Evolutionary conservation across 179 eudicot species (phyloP).

Genomic region (Beta macrorhiza): DNA sequence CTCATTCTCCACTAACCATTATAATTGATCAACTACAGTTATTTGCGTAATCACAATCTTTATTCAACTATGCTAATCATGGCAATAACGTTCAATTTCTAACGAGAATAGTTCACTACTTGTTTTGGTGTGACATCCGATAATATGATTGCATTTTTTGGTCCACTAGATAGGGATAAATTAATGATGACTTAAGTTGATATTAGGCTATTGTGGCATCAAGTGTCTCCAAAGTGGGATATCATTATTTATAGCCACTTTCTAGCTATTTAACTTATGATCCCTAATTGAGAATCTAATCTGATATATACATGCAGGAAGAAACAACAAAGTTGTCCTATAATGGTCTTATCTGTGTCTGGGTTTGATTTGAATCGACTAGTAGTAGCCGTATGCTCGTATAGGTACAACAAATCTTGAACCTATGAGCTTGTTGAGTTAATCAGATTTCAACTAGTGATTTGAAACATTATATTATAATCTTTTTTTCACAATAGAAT

Average conservation of each 20-base stretch:
- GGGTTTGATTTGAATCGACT: neutral
- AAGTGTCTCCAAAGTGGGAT: slow-evolving; percentile 22
- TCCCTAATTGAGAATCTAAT: neutral
- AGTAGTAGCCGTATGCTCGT: neutral
- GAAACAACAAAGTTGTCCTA: slow-evolving; percentile 1
- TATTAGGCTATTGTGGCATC: slow-evolving; percentile 10
- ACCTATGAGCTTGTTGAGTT: no score
- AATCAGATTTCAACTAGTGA: no score
- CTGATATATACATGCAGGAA: neutral
- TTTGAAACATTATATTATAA: no score
- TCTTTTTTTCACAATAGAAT: no score
- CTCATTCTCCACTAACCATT: slow-evolving; percentile 2
- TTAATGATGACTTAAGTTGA: slow-evolving; percentile 17
- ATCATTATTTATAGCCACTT: slow-evolving; percentile 8
- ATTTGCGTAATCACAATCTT: neutral
- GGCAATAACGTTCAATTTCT: slow-evolving; percentile 5
- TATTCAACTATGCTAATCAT: slow-evolving; percentile 15
- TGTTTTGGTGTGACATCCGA: slow-evolving; percentile 9
- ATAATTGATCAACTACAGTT: neutral
- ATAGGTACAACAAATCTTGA: neutral
- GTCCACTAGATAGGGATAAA: slow-evolving; percentile 11
- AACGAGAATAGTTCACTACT: neutral
- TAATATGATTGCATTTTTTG: slow-evolving; percentile 13
- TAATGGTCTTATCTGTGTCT: neutral
- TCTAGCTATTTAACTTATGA: neutral